A percentile compares a stretch with the other conserved stretches of the same genome.
phyloP scores from a whole-genome alignment of 2,329 filamentous ascomycete genomes.

The Fusarium tanahbumbuense region DNA sequence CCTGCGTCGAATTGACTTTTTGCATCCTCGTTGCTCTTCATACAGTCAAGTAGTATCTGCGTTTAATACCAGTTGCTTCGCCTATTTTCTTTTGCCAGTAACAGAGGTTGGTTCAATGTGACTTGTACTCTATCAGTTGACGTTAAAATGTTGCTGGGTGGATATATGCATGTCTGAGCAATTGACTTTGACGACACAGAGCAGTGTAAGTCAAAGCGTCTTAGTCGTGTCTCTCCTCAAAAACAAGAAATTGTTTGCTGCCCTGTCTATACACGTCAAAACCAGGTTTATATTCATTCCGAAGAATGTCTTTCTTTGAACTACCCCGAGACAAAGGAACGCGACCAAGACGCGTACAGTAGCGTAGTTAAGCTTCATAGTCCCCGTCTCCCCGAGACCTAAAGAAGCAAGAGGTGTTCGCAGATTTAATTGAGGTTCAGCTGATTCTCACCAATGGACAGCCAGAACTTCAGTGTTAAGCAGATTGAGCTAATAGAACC shows the following conservation, averaged over 20 bases:
- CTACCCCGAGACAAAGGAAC: slow-evolving; percentile 14
- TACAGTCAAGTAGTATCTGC: not conserved
- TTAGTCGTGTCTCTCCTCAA: not conserved
- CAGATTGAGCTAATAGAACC: slow-evolving; percentile 5
- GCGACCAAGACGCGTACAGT: slow-evolving; percentile 15
- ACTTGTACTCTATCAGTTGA: not conserved
- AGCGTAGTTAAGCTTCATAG: not conserved
- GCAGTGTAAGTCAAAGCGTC: not conserved
- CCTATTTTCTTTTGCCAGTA: slow-evolving; percentile 11
- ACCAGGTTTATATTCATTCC: not conserved
- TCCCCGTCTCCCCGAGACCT: slow-evolving; percentile 15
- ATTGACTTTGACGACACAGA: not conserved
- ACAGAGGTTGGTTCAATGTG: no score
- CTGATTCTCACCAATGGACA: slow-evolving; percentile 25
- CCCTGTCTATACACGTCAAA: not conserved
- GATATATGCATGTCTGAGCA: not conserved
- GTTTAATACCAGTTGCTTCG: not conserved
- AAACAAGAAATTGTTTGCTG: slow-evolving; percentile 1
- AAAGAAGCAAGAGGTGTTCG: not conserved
- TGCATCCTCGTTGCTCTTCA: not conserved
- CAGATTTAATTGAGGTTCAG: slow-evolving; percentile 6
- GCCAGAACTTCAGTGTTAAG: slow-evolving; percentile 8
- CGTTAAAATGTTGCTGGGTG: slow-evolving; percentile 14
- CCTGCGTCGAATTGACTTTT: slow-evolving; percentile 40
- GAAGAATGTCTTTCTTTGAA: not conserved